Evolutionary conservation across 768 basidiomycete genomes (phyloP).

Genomic region (Infundibulicybe gibba): DNA sequence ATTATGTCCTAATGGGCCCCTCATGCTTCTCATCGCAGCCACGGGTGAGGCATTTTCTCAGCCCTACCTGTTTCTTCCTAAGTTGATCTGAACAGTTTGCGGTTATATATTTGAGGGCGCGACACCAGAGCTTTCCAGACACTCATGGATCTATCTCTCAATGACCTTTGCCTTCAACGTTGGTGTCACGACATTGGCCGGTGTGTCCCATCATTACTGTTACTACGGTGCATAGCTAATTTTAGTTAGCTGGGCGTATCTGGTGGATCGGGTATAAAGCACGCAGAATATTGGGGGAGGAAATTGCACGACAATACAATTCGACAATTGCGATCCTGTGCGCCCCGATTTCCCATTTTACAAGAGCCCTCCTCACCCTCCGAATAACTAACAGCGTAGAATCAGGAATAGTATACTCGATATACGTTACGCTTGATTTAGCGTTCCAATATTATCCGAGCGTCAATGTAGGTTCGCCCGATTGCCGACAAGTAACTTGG

Average conservation of each 20-base stretch:
- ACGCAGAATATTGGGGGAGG: slow-evolving; percentile 17
- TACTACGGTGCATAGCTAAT: too few species aligned
- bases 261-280: slow-evolving; percentile 26
- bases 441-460: slow-evolving; percentile 19
- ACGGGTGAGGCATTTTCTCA: slow-evolving; percentile 9
- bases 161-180: slow-evolving; percentile 30
- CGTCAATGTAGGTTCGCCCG: slow-evolving; percentile 17
- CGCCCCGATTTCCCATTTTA: slow-evolving; percentile 3
- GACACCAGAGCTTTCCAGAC: slow-evolving; percentile 9
- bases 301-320: slow-evolving; percentile 25
- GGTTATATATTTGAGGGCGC: slow-evolving; percentile 12
- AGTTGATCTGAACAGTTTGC: slow-evolving; percentile 8
- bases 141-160: slow-evolving; percentile 28
- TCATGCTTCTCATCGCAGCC: slow-evolving; percentile 6
- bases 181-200: slow-evolving; percentile 27
- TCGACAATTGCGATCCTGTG: slow-evolving; percentile 33
- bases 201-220: too few species aligned
- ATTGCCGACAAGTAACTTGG: slow-evolving; percentile 9
- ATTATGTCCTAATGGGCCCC: slow-evolving; percentile 7
- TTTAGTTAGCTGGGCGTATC: slow-evolving; percentile 28
- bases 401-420: slow-evolving; percentile 33
- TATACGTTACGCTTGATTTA: slow-evolving; percentile 26
- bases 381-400: slow-evolving; percentile 23
- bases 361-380: background rate
- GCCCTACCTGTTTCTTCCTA: background rate